Conservation (phyloP, 768 basidiomycete genomes). For the Mycena polygramma region DNA sequence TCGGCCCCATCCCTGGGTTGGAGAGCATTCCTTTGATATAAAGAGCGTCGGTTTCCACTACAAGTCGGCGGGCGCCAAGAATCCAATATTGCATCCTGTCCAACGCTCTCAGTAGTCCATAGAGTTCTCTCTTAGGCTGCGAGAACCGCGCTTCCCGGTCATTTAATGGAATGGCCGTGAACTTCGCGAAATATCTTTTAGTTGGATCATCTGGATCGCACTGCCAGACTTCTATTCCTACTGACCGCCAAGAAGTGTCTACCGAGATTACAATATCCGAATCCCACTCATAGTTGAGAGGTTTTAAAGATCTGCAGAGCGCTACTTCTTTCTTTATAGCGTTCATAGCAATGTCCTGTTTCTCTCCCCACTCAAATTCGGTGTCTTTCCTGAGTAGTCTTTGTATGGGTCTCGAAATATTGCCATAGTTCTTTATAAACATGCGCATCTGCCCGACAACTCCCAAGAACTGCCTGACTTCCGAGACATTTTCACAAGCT, state of each 20-base stretch:
- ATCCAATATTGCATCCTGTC: slow-evolving; percentile 35
- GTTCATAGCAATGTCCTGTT: neutral
- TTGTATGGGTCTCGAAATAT: neutral
- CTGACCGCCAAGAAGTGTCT: slow-evolving; percentile 50
- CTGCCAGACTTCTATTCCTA: slow-evolving; percentile 56
- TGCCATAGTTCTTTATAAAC: slow-evolving; percentile 9
- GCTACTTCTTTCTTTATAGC: neutral
- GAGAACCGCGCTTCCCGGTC: slow-evolving; percentile 49
- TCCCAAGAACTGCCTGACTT: slow-evolving; percentile 6
- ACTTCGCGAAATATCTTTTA: slow-evolving; percentile 44
- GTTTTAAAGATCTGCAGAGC: slow-evolving; percentile 42
- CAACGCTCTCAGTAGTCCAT: slow-evolving; percentile 47
- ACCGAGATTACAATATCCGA: slow-evolving; percentile 50
- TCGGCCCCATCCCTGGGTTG: slow-evolving; percentile 34
- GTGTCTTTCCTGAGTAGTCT: slow-evolving; percentile 13
- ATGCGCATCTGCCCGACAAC: neutral
- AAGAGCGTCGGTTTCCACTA: slow-evolving; percentile 34
- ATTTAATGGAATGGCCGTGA: slow-evolving; percentile 55
- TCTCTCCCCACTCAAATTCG: slow-evolving; percentile 38
- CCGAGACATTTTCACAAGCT: neutral
- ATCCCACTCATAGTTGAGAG: slow-evolving; percentile 49
- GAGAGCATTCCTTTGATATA: slow-evolving; percentile 36
- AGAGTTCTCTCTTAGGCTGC: slow-evolving; percentile 57
- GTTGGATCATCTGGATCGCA: slow-evolving; percentile 37
- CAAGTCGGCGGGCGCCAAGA: slow-evolving; percentile 39